Percentiles rank a stretch among this genome's conserved stretches.
These are phyloP conservation scores for Erythrobasidium hasegawianum DNA, from an alignment of 1,284 basidiomycete species.

Conservation along the genomic window DNA sequence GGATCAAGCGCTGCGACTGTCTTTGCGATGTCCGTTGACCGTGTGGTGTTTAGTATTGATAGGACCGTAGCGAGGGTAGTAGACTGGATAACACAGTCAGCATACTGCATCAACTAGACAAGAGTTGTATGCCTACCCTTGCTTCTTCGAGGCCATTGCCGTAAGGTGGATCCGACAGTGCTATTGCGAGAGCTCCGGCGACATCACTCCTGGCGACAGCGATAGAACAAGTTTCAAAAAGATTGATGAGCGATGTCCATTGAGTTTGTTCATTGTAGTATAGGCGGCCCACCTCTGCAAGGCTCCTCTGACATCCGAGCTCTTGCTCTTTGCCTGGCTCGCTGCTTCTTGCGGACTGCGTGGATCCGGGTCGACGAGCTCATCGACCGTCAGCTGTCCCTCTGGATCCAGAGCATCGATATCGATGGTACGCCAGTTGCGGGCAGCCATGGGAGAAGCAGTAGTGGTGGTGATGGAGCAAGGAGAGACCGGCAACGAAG, in stretches of 20 bases:
- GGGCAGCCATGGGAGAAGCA: slow-evolving; percentile 6
- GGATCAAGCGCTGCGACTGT: slow-evolving; percentile 71
- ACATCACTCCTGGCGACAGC: slow-evolving; percentile 72
- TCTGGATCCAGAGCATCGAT: slow-evolving; percentile 29
- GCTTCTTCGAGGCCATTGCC: slow-evolving; percentile 80
- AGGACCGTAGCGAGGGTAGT: slow-evolving; percentile 79
- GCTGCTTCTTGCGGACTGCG: slow-evolving; percentile 24
- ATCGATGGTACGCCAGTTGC: slow-evolving; percentile 33
- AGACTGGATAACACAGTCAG: slow-evolving; percentile 54
- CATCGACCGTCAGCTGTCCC: slow-evolving; percentile 24
- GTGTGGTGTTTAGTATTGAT: slow-evolving; percentile 90
- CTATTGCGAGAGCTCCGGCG: slow-evolving; percentile 63
- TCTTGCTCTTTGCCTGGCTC: slow-evolving; percentile 30
- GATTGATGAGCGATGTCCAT: no score
- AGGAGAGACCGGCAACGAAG: no score
- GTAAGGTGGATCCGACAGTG: slow-evolving; percentile 74
- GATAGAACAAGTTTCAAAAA: no score
- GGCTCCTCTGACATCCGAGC: slow-evolving; percentile 12
- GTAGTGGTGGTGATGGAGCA: no score
- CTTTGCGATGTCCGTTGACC: slow-evolving; percentile 76
- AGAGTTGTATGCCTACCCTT: slow-evolving; percentile 60
- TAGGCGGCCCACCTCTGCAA: slow-evolving; percentile 30
- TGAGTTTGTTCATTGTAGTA: no score
- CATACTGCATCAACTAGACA: slow-evolving; percentile 1
- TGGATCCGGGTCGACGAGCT: slow-evolving; percentile 35